Evolutionary conservation across 2,329 filamentous ascomycete genomes (phyloP), one percentile per base, ranked within the genome.

Genomic region (Diplodia scrobiculata): DNA sequence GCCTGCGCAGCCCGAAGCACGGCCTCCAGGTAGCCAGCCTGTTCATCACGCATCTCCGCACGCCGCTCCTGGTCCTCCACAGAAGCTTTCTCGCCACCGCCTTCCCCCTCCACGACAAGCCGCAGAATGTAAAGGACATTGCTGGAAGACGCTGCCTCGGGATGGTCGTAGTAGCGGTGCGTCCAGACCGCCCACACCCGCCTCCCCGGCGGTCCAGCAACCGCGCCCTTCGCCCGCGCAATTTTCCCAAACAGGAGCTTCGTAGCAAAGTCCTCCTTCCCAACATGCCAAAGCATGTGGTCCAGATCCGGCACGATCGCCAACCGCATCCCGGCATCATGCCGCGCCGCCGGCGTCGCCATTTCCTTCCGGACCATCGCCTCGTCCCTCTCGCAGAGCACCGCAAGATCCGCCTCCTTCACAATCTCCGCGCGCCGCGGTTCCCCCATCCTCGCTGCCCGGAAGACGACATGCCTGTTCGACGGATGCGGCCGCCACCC

Each of bases 241-340:
- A 11, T 25, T 6, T 78, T 75, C 2, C 82, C 79, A 70, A 89
- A 84, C 17, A 92, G 80, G 67, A 84, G 81, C 62, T 84, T 80
- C 17, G 83, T 84, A 73, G 92, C 87, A 74, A 89, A 93, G 63
- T 90, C 86, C 78, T 96, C 91, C 60, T 92, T 86, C 66, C 86
- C 84, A 74, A 90, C 84, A 75, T 92, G 88, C 91, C 91, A 94
- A 66, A 83, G 77, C 71, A 92, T 83, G 19, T 87, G 84, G 60
- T 87, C 84, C 66, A 84, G 75, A 72, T 90, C 85, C 0, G 91
- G 90, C 62, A 86, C 71, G 69, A 92, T 80, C 50, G 90, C 88
- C 59, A 93, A 81, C 36, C 79, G 76, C 36, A 79, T 83, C 70
- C 80, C 77, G 54, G 74, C 32, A 0, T 9, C 2, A n/a, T n/a